These are phyloP conservation scores for Chaetomium strumarium DNA, from an alignment of 2,329 filamentous ascomycete genomes.

Conservation along the genomic window DNA sequence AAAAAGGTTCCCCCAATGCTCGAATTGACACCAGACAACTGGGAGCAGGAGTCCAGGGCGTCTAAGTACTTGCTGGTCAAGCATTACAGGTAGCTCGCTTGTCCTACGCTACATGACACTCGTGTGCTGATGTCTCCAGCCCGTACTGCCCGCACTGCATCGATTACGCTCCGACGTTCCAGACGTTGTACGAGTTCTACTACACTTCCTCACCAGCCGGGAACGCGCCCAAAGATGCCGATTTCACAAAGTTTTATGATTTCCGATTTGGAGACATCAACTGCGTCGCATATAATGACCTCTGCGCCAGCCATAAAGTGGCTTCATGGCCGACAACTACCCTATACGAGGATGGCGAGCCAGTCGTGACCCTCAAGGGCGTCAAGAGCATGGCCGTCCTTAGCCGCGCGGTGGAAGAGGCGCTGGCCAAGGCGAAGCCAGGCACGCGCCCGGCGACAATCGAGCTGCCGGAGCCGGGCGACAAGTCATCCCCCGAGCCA, in stretches of 20 bases:
- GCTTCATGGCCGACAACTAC: conserved; percentile 68
- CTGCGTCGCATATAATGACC: conserved; percentile 75
- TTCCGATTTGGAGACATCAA: conserved; percentile 84
- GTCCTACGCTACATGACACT: conserved; percentile 6
- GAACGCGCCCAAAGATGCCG: conserved; percentile 47
- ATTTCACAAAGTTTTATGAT: conserved; percentile 77
- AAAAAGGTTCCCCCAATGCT: conserved; percentile 59
- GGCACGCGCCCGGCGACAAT: conserved; percentile 67
- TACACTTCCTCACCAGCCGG: conserved; percentile 71
- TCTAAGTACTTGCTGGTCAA: conserved; percentile 52
- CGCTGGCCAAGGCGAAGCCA: conserved; percentile 71
- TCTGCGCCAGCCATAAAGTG: conserved; percentile 65
- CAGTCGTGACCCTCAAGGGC: conserved; percentile 58
- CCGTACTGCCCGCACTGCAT: conserved; percentile 67
- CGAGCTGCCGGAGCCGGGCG: conserved; percentile 66
- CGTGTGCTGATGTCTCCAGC: conserved; percentile 34
- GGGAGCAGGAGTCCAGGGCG: conserved; percentile 50
- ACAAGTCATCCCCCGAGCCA: conserved; percentile 28
- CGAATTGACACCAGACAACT: conserved; percentile 52
- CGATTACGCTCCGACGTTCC: conserved; percentile 74
- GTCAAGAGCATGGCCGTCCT: conserved; percentile 61
- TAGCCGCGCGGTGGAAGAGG: conserved; percentile 66
- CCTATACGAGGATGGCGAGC: conserved; percentile 73
- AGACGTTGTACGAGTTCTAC: conserved; percentile 94
- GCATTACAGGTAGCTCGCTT: conserved; percentile 56